Percentiles rank a stretch among this genome's conserved stretches.
phyloP scores from a whole-genome alignment of 1,284 basidiomycete genomes.

The Cystobasidiaceae sp. region DNA sequence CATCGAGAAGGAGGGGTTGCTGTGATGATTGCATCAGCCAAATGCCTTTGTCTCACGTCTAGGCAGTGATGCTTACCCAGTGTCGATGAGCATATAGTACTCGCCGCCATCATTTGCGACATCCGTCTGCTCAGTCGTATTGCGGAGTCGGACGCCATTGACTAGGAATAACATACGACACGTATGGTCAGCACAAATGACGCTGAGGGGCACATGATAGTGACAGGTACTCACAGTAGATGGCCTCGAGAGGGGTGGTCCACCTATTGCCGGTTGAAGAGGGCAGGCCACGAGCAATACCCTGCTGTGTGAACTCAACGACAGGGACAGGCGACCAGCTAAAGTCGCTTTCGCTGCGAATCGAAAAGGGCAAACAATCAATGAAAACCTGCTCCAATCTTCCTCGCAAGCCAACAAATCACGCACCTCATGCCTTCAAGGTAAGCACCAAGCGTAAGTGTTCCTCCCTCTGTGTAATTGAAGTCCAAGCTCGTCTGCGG shows the following conservation, averaged over 20 bases:
- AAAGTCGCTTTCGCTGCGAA: constrained; percentile 3
- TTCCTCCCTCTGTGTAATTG: constrained; percentile 18
- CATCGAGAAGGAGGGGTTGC: constrained; percentile 7
- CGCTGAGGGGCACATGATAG: no score
- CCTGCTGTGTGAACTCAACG: constrained; percentile 13
- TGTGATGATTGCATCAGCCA: not conserved
- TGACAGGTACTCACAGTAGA: constrained; percentile 12
- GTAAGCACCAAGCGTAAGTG: constrained; percentile 20
- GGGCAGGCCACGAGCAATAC: constrained; percentile 8
- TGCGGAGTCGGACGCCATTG: not conserved
- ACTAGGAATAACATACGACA: no score
- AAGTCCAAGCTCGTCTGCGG: not conserved
- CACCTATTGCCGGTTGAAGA: constrained; percentile 16
- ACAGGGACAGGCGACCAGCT: constrained; percentile 24
- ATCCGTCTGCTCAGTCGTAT: constrained; percentile 17
- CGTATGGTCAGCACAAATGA: no score
- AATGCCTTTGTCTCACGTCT: no score
- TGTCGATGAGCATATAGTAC: constrained; percentile 17
- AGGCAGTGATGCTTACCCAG: not conserved
- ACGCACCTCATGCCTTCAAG: constrained; percentile 14
- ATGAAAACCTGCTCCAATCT: no score
- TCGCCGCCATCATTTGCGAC: not conserved
- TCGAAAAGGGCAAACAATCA: not conserved
- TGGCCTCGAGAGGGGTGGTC: constrained; percentile 25
- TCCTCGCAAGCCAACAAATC: no score